Conservation (phyloP, 257 asterid genomes). For the Euphrasia confusa region DNA sequence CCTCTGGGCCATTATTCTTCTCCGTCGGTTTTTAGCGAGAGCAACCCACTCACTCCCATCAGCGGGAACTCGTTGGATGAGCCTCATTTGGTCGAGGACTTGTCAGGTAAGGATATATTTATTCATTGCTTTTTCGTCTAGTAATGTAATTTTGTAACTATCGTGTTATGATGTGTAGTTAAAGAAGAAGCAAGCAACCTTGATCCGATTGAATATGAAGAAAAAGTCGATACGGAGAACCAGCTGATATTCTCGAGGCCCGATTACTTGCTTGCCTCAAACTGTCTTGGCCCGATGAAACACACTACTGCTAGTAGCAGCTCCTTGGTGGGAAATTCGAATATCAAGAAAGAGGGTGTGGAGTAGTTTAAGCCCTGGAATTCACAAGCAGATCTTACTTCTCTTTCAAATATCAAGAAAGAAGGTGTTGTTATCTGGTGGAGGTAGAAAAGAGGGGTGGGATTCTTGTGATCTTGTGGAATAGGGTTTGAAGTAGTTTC, state of each 20-base stretch:
- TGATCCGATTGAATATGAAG: constrained; percentile 14
- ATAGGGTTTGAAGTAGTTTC: no score
- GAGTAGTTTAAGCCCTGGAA: no score
- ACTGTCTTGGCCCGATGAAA: constrained; percentile 36
- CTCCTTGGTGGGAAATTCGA: constrained; percentile 12
- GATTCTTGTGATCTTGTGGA: no score
- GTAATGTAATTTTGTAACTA: no score
- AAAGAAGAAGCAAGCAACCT: constrained; percentile 28
- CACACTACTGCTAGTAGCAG: constrained; percentile 25
- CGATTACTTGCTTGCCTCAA: constrained; percentile 48
- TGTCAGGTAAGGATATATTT: constrained; percentile 30
- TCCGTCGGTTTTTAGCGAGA: constrained; percentile 32
- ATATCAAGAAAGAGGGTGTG: no score
- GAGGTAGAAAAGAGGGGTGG: no score
- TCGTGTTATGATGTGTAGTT: constrained; percentile 23
- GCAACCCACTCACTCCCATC: constrained; percentile 24
- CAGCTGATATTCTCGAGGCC: constrained; percentile 41
- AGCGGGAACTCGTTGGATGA: constrained; percentile 43
- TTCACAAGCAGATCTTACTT: no score
- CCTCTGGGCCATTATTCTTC: constrained; percentile 41
- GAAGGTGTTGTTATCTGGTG: no score
- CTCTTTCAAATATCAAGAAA: no score
- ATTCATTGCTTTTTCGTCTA: background rate
- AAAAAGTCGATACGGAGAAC: constrained; percentile 22
- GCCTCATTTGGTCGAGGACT: constrained; percentile 25